Evolutionary conservation across 2,329 filamentous ascomycete genomes (phyloP).

Genomic region (Paramyrothecium sp.): DNA sequence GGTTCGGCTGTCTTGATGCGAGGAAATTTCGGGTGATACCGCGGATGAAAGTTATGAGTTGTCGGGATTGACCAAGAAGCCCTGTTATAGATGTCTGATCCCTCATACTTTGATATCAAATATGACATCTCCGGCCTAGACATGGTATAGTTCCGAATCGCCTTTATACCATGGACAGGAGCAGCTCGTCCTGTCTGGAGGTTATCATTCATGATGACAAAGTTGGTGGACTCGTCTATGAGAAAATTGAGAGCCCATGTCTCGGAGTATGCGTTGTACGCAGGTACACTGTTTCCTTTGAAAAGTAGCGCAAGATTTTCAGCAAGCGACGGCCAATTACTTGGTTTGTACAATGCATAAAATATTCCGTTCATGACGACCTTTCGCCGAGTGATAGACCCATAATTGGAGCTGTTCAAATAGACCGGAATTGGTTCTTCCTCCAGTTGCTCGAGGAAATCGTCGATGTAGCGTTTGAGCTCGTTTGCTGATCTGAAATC

Average conservation of each 20-base stretch:
- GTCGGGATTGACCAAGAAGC: slow-evolving; percentile 25
- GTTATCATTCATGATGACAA: not conserved
- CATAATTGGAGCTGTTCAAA: slow-evolving; percentile 37
- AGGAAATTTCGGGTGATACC: not conserved
- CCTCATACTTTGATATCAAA: slow-evolving; percentile 18
- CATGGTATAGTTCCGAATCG: slow-evolving; percentile 17
- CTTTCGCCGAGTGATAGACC: slow-evolving; percentile 32
- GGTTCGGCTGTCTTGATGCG: slow-evolving; percentile 31
- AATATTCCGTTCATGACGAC: slow-evolving; percentile 36
- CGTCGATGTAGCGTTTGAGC: slow-evolving; percentile 28
- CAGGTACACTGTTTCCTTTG: slow-evolving; percentile 36
- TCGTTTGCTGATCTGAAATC: slow-evolving; percentile 27
- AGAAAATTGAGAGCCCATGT: slow-evolving; percentile 1
- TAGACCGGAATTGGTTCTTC: slow-evolving; percentile 40
- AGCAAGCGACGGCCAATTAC: slow-evolving; percentile 33
- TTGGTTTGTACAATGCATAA: slow-evolving; percentile 34
- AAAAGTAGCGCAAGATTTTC: slow-evolving; percentile 30
- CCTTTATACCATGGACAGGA: not conserved
- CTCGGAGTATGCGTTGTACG: slow-evolving; percentile 30
- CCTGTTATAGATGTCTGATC: not conserved
- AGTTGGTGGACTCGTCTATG: not conserved
- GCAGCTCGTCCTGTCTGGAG: not conserved
- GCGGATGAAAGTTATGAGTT: slow-evolving; percentile 24
- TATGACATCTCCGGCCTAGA: slow-evolving; percentile 25
- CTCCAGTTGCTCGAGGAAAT: slow-evolving; percentile 28